Evolutionary conservation across 1,139 yeast species (phyloP).

Genomic region (Pichia sp.): DNA sequence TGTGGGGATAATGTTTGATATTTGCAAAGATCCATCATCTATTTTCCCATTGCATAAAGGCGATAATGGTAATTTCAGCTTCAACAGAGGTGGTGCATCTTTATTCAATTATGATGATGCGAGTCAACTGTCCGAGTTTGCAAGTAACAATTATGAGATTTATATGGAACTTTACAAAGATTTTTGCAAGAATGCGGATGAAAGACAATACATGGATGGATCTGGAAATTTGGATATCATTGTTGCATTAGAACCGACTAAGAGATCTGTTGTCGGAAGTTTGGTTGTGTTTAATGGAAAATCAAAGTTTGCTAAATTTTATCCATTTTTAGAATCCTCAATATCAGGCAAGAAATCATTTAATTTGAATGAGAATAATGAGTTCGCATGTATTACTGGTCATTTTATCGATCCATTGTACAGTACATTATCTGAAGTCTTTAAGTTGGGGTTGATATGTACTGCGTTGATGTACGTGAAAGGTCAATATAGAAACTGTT

Average conservation of each 20-base stretch:
- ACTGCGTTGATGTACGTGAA: constrained; percentile 59
- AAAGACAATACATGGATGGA: constrained; percentile 20
- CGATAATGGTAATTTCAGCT: neutral
- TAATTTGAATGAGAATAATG: constrained; percentile 9
- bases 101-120: constrained; percentile 25
- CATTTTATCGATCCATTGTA: constrained; percentile 58
- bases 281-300: constrained; percentile 54
- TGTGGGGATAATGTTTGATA: constrained; percentile 59
- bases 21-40: constrained; percentile 45
- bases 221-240: constrained; percentile 38
- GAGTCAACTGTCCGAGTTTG: constrained; percentile 32
- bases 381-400: constrained; percentile 53
- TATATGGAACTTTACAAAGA: constrained; percentile 34
- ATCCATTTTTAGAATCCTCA: constrained; percentile 43
- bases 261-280: constrained; percentile 56
- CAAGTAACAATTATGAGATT: constrained; percentile 39
- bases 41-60: constrained; percentile 33
- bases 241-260: constrained; percentile 58
- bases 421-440: constrained; percentile 53
- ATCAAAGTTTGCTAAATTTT: constrained; percentile 49
- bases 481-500: constrained; percentile 19
- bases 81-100: neutral
- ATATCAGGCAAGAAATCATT: neutral
- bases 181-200: constrained; percentile 3
- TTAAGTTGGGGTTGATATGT: constrained; percentile 58